Percentiles rank a stretch among this genome's conserved stretches.
Conservation (phyloP, 2,329 filamentous ascomycete species). For the Colletotrichum lentis region DNA sequence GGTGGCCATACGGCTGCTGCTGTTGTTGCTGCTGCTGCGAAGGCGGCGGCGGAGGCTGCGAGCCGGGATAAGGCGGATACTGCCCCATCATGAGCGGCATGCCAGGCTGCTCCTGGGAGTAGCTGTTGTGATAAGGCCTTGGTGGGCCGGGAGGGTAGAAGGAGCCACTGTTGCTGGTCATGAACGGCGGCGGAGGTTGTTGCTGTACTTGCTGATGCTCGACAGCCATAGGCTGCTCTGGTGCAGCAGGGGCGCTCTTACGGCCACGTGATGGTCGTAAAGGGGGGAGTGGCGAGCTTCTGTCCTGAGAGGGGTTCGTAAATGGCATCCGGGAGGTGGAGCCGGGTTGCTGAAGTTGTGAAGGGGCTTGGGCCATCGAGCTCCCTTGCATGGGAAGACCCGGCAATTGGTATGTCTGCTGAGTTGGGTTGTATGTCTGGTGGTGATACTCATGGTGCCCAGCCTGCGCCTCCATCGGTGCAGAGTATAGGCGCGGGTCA, state of each 20-base stretch:
- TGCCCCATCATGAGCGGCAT: slow-evolving; percentile 30
- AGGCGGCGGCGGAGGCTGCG: slow-evolving; percentile 19
- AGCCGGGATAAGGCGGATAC: slow-evolving; percentile 24
- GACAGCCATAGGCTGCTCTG: slow-evolving; percentile 19
- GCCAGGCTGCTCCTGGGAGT: slow-evolving; percentile 32
- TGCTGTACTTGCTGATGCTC: slow-evolving; percentile 28
- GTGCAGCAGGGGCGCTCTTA: slow-evolving; percentile 24
- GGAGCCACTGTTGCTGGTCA: slow-evolving; percentile 33
- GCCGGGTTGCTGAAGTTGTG: slow-evolving; percentile 27
- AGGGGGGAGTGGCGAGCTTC: slow-evolving; percentile 36
- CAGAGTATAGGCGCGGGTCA: slow-evolving; percentile 35
- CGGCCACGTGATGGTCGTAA: slow-evolving; percentile 35
- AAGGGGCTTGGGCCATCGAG: slow-evolving; percentile 22
- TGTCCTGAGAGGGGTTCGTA: slow-evolving; percentile 35
- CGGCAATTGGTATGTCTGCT: slow-evolving; percentile 32
- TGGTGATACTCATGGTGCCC: slow-evolving; percentile 34
- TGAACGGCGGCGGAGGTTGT: slow-evolving; percentile 26
- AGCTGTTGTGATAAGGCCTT: slow-evolving; percentile 35
- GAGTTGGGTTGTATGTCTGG: slow-evolving; percentile 24
- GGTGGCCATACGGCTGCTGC: slow-evolving; percentile 19
- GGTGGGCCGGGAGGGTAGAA: slow-evolving; percentile 35
- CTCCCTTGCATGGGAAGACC: slow-evolving; percentile 28
- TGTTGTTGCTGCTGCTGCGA: slow-evolving; percentile 20
- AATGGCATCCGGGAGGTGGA: slow-evolving; percentile 37
- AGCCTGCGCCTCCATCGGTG: slow-evolving; percentile 31